A percentile compares a stretch with the other conserved stretches of the same genome.
Conservation (phyloP, 1,284 basidiomycete genomes). For the Leccinum huronense region DNA sequence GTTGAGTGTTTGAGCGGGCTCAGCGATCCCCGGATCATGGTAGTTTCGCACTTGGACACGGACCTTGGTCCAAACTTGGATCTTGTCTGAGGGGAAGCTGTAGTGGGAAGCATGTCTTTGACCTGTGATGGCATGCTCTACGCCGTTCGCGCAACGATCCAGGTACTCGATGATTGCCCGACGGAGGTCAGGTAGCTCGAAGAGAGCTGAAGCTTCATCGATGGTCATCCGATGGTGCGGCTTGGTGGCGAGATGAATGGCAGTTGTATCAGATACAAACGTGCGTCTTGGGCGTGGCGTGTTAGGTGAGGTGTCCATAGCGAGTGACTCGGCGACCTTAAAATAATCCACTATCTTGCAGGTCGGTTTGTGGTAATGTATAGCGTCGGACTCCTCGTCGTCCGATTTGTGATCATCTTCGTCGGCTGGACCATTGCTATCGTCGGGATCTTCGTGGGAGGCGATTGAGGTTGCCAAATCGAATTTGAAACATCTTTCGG, state of each 20-base stretch:
- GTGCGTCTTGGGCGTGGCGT: not conserved
- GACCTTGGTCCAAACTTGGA: conserved; percentile 1
- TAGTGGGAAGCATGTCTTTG: not conserved
- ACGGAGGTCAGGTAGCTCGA: not conserved
- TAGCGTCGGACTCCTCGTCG: not conserved
- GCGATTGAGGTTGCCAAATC: not conserved
- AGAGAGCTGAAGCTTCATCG: not conserved
- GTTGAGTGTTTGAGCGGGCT: conserved; percentile 1
- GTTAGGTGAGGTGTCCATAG: not conserved
- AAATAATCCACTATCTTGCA: not conserved
- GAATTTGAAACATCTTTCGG: not conserved
- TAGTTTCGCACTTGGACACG: not conserved
- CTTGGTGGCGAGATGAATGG: not conserved
- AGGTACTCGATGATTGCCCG: not conserved
- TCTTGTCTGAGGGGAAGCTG: not conserved
- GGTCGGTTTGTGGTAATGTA: not conserved
- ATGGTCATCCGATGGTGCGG: not conserved
- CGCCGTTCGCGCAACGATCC: not conserved
- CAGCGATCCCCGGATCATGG: not conserved
- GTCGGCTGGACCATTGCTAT: not conserved
- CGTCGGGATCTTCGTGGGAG: not conserved
- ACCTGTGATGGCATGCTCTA: not conserved
- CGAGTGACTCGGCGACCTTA: not conserved
- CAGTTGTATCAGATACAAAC: not conserved
- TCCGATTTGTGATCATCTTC: not conserved